These are phyloP conservation scores for Teratosphaeria nubilosa DNA, from an alignment of 2,329 filamentous ascomycete species.

Conservation along the genomic window DNA sequence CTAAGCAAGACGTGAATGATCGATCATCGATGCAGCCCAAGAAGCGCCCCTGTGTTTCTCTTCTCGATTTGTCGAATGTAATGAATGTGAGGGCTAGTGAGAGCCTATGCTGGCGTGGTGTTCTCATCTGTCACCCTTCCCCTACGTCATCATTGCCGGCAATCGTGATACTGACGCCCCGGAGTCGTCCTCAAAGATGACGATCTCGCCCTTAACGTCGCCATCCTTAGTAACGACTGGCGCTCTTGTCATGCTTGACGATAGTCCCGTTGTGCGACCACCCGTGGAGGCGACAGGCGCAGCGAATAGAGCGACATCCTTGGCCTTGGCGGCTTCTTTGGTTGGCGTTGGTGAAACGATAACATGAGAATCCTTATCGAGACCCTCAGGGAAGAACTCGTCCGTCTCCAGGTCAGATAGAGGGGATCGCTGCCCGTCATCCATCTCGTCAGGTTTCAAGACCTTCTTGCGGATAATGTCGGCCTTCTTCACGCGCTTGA, in stretches of 20 bases:
- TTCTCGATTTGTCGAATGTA: not conserved
- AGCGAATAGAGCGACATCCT: not conserved
- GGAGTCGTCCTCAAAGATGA: not conserved
- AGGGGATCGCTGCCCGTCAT: conserved; percentile 25
- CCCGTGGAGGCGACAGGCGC: not conserved
- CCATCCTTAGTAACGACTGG: not conserved
- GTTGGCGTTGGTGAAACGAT: conserved; percentile 14
- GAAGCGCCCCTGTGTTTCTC: not conserved
- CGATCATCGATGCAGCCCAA: not conserved
- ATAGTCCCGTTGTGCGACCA: not conserved
- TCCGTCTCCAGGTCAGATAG: conserved; percentile 27
- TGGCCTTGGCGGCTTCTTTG: not conserved
- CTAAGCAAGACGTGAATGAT: not conserved
- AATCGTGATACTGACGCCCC: too few species aligned
- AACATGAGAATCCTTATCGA: conserved; percentile 22
- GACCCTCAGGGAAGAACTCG: conserved; percentile 24
- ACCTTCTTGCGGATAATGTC: conserved; percentile 21
- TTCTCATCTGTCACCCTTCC: not conserved
- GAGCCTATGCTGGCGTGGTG: too few species aligned
- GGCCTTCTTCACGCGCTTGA: conserved; percentile 12
- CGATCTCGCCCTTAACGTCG: not conserved
- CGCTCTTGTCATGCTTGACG: not conserved
- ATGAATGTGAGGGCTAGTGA: too few species aligned
- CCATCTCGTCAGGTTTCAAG: conserved; percentile 22
- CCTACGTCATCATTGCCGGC: too few species aligned